Percentiles rank a stretch among this genome's conserved stretches.
These are phyloP conservation scores for Suillus occidentalis DNA, from an alignment of 768 basidiomycete genomes.

Conservation along the genomic window DNA sequence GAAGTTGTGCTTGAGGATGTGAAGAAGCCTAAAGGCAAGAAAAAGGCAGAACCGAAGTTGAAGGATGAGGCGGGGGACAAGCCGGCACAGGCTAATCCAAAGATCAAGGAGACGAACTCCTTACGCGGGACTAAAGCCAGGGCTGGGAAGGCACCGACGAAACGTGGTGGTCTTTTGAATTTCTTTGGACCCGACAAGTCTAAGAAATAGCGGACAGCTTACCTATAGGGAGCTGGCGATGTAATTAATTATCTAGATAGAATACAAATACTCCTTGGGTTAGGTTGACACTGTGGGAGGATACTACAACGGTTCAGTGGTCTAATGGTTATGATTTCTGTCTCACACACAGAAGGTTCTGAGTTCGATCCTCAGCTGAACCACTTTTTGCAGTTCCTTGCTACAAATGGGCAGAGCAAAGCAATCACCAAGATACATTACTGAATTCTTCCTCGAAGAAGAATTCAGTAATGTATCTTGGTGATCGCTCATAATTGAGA, in stretches of 20 bases:
- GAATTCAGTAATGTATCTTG: no score
- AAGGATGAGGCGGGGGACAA: constrained; percentile 25
- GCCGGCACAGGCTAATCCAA: constrained; percentile 15
- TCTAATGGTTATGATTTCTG: constrained; percentile 52
- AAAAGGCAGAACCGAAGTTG: constrained; percentile 19
- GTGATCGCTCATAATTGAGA: no score
- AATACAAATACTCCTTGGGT: background rate
- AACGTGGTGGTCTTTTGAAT: constrained; percentile 32
- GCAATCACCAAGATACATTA: no score
- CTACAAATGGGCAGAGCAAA: background rate
- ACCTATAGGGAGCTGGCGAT: background rate
- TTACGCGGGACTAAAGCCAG: constrained; percentile 18
- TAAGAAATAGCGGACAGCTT: constrained; percentile 22
- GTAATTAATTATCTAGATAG: background rate
- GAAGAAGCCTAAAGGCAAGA: constrained; percentile 20
- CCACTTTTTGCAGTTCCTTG: constrained; percentile 25
- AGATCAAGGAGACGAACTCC: constrained; percentile 19
- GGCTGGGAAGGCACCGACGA: constrained; percentile 16
- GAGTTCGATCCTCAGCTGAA: constrained; percentile 48
- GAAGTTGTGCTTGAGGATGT: constrained; percentile 32
- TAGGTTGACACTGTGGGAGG: no score
- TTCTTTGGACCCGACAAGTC: constrained; percentile 32
- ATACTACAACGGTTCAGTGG: constrained; percentile 35
- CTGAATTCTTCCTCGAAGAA: no score
- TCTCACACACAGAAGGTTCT: constrained; percentile 49